phyloP scores from a whole-genome alignment of 441 rosid species.

The Erodium trifolium region DNA sequence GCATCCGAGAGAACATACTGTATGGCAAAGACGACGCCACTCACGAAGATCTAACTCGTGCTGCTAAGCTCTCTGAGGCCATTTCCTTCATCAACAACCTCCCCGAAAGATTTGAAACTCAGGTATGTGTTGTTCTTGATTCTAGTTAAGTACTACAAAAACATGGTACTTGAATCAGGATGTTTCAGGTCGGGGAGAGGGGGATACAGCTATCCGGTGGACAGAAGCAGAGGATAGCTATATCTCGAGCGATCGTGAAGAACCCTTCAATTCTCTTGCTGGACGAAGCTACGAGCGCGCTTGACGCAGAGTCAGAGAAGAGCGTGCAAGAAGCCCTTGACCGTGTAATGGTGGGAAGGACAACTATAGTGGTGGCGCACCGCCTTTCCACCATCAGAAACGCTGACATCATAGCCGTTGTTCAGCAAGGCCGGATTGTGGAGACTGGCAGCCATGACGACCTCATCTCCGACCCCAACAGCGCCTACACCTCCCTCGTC shows the following conservation, averaged over 20 bases:
- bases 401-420: constrained; percentile 96
- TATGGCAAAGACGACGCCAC: constrained; percentile 85
- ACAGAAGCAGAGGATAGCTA: constrained; percentile 35
- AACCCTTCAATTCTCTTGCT: no score
- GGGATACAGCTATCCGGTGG: constrained; percentile 96
- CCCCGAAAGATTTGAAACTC: constrained; percentile 89
- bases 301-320: constrained; percentile 96
- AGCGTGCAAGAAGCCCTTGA: constrained; percentile 97
- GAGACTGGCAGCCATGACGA: constrained; percentile 94
- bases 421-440: constrained; percentile 89
- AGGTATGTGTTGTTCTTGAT: constrained; percentile 32
- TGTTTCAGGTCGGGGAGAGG: constrained; percentile 83
- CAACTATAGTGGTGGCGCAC: constrained; percentile 91
- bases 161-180: no score
- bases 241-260: no score
- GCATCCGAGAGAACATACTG: constrained; percentile 73
- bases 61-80: constrained; percentile 90
- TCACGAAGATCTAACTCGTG: constrained; percentile 50
- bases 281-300: constrained; percentile 51
- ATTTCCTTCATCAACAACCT: constrained; percentile 71
- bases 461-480: constrained; percentile 73
- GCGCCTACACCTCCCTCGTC: constrained; percentile 86
- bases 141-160: no score
- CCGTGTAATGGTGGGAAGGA: constrained; percentile 98
- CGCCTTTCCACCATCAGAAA: constrained; percentile 94